Percentiles rank a stretch among this genome's conserved stretches.
Conservation (phyloP, 495 filamentous ascomycete species). For the Penicillium diatomitis region DNA sequence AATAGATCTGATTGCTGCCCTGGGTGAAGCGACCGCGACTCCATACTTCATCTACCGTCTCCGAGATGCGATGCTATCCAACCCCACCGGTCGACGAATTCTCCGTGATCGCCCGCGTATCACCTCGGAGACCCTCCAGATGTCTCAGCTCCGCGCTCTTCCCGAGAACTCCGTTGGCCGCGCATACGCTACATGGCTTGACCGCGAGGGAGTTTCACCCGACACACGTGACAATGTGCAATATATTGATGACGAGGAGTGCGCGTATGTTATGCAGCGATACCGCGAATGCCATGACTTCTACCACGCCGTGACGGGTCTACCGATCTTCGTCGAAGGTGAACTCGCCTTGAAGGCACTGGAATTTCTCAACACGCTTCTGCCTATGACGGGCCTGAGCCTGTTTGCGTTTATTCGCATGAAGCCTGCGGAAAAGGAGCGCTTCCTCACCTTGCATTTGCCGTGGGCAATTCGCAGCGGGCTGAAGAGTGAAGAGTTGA, state of each 20-base stretch:
- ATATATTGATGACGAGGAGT: slow-evolving; percentile 90
- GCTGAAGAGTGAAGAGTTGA: slow-evolving; percentile 63
- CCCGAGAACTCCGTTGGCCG: slow-evolving; percentile 71
- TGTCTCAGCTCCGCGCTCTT: slow-evolving; percentile 61
- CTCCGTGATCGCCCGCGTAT: slow-evolving; percentile 85
- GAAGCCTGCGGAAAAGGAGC: slow-evolving; percentile 62
- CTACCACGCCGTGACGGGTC: slow-evolving; percentile 89
- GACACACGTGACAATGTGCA: slow-evolving; percentile 75
- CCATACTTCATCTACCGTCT: slow-evolving; percentile 94
- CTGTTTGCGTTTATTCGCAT: slow-evolving; percentile 60
- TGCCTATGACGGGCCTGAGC: slow-evolving; percentile 91
- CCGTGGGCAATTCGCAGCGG: slow-evolving; percentile 92
- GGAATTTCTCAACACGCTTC: slow-evolving; percentile 85
- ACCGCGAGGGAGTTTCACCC: slow-evolving; percentile 83
- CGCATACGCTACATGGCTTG: slow-evolving; percentile 79
- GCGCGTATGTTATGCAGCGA: slow-evolving; percentile 97
- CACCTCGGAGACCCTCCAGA: slow-evolving; percentile 63
- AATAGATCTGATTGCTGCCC: slow-evolving; percentile 81
- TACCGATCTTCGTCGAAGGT: slow-evolving; percentile 87
- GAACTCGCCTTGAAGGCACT: slow-evolving; percentile 94
- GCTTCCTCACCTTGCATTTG: slow-evolving; percentile 67
- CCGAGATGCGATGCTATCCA: slow-evolving; percentile 78
- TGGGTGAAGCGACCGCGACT: slow-evolving; percentile 87
- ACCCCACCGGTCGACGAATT: slow-evolving; percentile 81
- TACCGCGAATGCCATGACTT: slow-evolving; percentile 98